Evolutionary conservation across 2,329 filamentous ascomycete genomes (phyloP).

Genomic region (Epichloe baconii): DNA sequence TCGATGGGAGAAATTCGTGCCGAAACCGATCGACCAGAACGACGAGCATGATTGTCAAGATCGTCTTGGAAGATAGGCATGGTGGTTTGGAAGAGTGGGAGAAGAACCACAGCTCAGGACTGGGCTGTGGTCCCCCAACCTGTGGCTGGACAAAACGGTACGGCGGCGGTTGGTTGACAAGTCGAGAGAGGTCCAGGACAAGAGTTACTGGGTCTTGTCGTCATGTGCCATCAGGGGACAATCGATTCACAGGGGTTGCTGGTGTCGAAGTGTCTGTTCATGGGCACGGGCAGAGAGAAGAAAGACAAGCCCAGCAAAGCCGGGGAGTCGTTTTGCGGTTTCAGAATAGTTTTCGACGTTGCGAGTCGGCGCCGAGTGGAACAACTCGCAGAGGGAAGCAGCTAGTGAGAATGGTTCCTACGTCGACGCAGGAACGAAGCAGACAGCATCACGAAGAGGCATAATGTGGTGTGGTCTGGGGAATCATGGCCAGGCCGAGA

Average conservation of each 20-base stretch:
- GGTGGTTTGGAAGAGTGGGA: constrained; percentile 9
- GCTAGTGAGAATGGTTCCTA: not conserved
- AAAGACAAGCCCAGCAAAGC: not conserved
- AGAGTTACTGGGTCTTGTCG: not conserved
- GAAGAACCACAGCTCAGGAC: constrained; percentile 20
- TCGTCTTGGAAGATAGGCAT: constrained; percentile 50
- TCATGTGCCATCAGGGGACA: not conserved
- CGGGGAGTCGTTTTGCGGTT: not conserved
- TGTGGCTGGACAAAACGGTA: constrained; percentile 6
- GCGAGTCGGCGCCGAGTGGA: not conserved
- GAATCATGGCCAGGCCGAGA: constrained; percentile 2
- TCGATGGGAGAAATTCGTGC: constrained; percentile 9
- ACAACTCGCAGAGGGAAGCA: not conserved
- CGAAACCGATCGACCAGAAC: constrained; percentile 12
- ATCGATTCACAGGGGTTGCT: not conserved
- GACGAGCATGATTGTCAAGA: constrained; percentile 22
- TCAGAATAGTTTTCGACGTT: not conserved
- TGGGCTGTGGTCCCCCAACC: constrained; percentile 11
- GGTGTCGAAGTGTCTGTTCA: not conserved
- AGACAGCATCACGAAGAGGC: not conserved
- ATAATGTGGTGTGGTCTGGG: not conserved
- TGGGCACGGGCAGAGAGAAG: not conserved
- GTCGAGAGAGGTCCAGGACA: not conserved
- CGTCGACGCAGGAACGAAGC: not conserved
- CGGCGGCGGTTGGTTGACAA: not conserved